Conservation (phyloP, 2,329 filamentous ascomycete species). For the Talaromyces sp. region DNA sequence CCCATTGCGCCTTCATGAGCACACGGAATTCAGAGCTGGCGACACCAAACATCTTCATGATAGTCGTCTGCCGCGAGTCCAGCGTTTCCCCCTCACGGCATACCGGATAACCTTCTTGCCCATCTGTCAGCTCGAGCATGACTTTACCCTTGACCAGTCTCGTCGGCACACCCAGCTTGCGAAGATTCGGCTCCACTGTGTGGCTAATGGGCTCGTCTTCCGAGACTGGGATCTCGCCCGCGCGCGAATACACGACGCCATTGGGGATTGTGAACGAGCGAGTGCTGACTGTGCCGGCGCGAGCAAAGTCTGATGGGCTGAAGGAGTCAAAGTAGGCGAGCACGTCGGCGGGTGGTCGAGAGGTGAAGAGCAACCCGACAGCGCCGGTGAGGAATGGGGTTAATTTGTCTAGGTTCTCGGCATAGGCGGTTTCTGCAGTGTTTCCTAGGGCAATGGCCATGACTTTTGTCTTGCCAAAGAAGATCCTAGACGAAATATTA, state of each 20-base stretch:
- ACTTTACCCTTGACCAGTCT: slow-evolving; percentile 84
- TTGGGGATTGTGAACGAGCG: slow-evolving; percentile 74
- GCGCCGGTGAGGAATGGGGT: slow-evolving; percentile 67
- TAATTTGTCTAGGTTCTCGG: slow-evolving; percentile 68
- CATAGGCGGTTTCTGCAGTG: slow-evolving; percentile 69
- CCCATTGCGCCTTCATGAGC: slow-evolving; percentile 62
- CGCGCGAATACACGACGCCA: slow-evolving; percentile 72
- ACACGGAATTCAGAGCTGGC: slow-evolving; percentile 88
- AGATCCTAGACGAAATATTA: slow-evolving; percentile 55
- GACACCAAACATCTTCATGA: slow-evolving; percentile 90
- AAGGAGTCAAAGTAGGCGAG: slow-evolving; percentile 67
- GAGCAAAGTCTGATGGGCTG: slow-evolving; percentile 78
- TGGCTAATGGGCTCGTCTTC: slow-evolving; percentile 84
- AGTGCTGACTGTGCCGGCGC: slow-evolving; percentile 70
- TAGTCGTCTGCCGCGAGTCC: slow-evolving; percentile 84
- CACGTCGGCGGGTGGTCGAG: slow-evolving; percentile 63
- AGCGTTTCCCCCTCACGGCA: slow-evolving; percentile 80
- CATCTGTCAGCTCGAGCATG: slow-evolving; percentile 54
- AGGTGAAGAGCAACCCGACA: slow-evolving; percentile 86
- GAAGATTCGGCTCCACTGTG: slow-evolving; percentile 81
- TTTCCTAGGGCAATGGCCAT: slow-evolving; percentile 92
- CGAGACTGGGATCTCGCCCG: slow-evolving; percentile 70
- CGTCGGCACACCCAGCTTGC: slow-evolving; percentile 84
- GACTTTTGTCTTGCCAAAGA: slow-evolving; percentile 99
- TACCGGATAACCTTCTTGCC: slow-evolving; percentile 59